Evolutionary conservation across 257 asterid species (phyloP).

Genomic region (Thymus mandschuricus): DNA sequence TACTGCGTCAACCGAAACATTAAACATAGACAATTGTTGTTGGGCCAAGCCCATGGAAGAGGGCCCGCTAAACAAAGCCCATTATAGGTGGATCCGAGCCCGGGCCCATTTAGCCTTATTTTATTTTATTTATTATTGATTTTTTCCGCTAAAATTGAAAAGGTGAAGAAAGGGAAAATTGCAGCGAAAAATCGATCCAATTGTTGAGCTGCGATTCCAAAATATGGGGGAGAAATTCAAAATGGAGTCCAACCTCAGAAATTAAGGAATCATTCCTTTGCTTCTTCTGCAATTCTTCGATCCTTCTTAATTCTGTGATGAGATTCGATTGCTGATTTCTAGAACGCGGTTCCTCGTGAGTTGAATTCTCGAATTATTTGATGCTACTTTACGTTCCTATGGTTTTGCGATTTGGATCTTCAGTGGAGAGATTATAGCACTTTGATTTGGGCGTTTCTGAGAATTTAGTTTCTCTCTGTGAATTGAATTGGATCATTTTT

Average conservation of each 20-base stretch:
- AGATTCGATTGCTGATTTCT: neutral
- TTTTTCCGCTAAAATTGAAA: too few relatives aligned
- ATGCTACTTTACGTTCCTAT: neutral
- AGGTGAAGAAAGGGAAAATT: too few relatives aligned
- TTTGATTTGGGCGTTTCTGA: slow-evolving; percentile 23
- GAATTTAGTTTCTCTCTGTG: slow-evolving; percentile 18
- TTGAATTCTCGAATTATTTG: neutral
- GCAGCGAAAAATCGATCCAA: too few relatives aligned
- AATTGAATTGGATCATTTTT: neutral
- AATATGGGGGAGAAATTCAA: neutral
- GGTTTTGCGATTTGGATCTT: slow-evolving; percentile 12
- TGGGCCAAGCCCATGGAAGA: too few relatives aligned
- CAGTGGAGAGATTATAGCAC: neutral
- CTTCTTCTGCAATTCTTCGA: slow-evolving; percentile 26
- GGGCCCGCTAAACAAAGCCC: too few relatives aligned
- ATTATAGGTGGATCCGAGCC: too few relatives aligned
- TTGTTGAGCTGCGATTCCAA: too few relatives aligned
- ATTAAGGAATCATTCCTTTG: neutral
- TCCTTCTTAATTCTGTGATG: slow-evolving; percentile 15
- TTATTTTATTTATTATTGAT: too few relatives aligned
- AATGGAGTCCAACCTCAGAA: neutral
- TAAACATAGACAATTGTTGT: too few relatives aligned
- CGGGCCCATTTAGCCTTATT: too few relatives aligned
- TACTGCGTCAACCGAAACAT: too few relatives aligned
- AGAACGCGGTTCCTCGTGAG: slow-evolving; percentile 12